Evolutionary conservation across 441 rosid species (phyloP).

Genomic region (Arabidopsis hybrid): DNA sequence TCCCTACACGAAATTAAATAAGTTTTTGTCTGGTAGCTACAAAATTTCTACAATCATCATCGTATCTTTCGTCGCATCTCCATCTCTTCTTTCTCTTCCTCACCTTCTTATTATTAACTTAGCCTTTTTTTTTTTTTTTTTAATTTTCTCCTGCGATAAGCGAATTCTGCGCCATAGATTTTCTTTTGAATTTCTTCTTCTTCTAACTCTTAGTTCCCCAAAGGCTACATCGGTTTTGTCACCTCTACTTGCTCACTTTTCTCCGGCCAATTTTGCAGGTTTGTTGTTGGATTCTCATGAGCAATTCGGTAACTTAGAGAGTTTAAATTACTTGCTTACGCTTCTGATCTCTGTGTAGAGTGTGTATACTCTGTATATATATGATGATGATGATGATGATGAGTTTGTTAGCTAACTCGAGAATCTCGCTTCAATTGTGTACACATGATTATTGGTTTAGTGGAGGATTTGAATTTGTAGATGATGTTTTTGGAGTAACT

Average conservation of each 20-base stretch:
- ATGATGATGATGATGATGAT: conserved; percentile 12
- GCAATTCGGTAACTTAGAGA: neutral
- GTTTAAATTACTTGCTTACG: conserved; percentile 24
- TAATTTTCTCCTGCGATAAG: neutral
- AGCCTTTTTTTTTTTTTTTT: too few species aligned
- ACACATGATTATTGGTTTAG: neutral
- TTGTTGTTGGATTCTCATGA: neutral
- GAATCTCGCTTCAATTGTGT: conserved; percentile 21
- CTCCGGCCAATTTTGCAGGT: conserved; percentile 28
- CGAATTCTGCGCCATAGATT: conserved; percentile 29
- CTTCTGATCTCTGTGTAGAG: neutral
- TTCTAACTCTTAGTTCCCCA: neutral
- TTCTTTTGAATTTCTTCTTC: neutral
- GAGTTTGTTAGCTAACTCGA: conserved; percentile 13
- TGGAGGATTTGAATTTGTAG: neutral
- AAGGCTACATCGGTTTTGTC: conserved; percentile 6
- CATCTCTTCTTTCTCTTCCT: neutral
- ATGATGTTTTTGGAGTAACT: neutral
- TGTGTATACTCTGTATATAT: neutral
- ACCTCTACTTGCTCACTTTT: neutral
- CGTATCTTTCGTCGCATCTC: conserved; percentile 39
- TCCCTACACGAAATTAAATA: conserved; percentile 29
- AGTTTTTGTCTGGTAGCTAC: conserved; percentile 35
- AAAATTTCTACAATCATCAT: conserved; percentile 24
- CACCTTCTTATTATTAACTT: too few species aligned